Conservation (phyloP, 140 eudicot species). For the Cichorium intybus region DNA sequence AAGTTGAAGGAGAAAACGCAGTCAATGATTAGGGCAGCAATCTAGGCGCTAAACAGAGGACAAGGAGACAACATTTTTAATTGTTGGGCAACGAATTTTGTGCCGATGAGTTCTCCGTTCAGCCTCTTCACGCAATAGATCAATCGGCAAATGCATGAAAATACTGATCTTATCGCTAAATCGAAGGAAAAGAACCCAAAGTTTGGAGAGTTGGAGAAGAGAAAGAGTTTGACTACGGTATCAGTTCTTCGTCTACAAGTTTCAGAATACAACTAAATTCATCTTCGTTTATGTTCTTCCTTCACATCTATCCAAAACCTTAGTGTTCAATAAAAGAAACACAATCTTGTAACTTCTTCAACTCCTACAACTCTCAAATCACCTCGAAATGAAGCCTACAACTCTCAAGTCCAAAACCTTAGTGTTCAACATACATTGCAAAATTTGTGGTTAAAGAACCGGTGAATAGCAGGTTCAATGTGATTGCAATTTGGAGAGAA, state of each 20-base stretch:
- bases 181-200: too few relatives aligned
- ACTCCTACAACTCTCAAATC: slow-evolving; percentile 38
- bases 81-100: too few relatives aligned
- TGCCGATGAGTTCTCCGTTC: too few relatives aligned
- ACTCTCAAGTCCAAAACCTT: slow-evolving; percentile 67
- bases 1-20: too few relatives aligned
- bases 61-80: too few relatives aligned
- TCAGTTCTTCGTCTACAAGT: slow-evolving; percentile 41
- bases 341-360: slow-evolving; percentile 34
- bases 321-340: slow-evolving; percentile 28
- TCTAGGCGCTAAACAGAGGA: too few relatives aligned
- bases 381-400: slow-evolving; percentile 42
- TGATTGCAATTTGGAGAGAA: slow-evolving; percentile 88
- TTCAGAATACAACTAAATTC: slow-evolving; percentile 54
- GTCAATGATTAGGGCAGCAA: too few relatives aligned
- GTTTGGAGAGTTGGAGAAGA: too few relatives aligned
- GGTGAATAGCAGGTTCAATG: slow-evolving; percentile 83
- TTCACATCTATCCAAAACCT: slow-evolving; percentile 27
- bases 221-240: too few relatives aligned
- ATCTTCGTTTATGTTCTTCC: slow-evolving; percentile 32
- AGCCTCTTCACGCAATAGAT: too few relatives aligned
- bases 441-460: slow-evolving; percentile 78
- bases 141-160: too few relatives aligned
- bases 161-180: too few relatives aligned
- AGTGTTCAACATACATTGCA: slow-evolving; percentile 93